Percentiles rank a stretch among this genome's conserved stretches.
These are phyloP conservation scores for Trichoderma virens DNA, from an alignment of 495 filamentous ascomycete genomes.

Conservation along the genomic window DNA sequence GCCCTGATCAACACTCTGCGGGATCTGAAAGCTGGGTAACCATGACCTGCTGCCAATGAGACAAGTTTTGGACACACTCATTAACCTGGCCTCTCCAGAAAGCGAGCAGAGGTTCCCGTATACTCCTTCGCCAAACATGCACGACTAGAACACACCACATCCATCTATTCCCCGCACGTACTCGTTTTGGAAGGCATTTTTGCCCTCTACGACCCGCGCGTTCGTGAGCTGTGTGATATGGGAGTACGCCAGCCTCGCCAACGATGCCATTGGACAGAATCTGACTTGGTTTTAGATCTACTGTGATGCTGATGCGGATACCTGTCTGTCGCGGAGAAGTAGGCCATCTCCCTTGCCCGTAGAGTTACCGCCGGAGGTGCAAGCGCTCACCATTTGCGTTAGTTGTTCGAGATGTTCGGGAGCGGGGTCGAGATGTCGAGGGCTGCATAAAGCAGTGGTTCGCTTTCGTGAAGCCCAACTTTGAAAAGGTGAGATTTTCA, in stretches of 20 bases:
- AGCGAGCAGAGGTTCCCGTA: slow-evolving; percentile 84
- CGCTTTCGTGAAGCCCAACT: slow-evolving; percentile 89
- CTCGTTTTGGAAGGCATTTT: slow-evolving; percentile 94
- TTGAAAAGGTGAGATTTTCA: slow-evolving; percentile 45
- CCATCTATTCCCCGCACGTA: slow-evolving; percentile 93
- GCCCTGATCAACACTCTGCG: slow-evolving; percentile 67
- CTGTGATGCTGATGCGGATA: slow-evolving; percentile 90
- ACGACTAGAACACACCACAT: slow-evolving; percentile 66
- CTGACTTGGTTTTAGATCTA: slow-evolving; percentile 55
- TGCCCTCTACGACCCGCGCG: slow-evolving; percentile 79
- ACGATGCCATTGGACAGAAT: neutral
- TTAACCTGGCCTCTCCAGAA: slow-evolving; percentile 40
- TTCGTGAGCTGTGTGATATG: slow-evolving; percentile 84
- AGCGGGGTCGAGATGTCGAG: slow-evolving; percentile 79
- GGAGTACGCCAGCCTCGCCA: slow-evolving; percentile 47
- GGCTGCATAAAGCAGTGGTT: slow-evolving; percentile 99
- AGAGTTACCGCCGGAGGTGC: neutral
- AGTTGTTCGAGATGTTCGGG: slow-evolving; percentile 82
- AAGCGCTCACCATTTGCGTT: neutral
- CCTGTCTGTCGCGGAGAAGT: slow-evolving; percentile 89
- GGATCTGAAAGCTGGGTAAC: slow-evolving; percentile 87
- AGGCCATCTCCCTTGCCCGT: slow-evolving; percentile 23
- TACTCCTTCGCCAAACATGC: slow-evolving; percentile 95
- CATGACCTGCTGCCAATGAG: slow-evolving; percentile 8
- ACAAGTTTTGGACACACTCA: neutral